These are phyloP conservation scores for Citrullus colocynthis DNA, from an alignment of 306 rosid species.

Conservation along the genomic window DNA sequence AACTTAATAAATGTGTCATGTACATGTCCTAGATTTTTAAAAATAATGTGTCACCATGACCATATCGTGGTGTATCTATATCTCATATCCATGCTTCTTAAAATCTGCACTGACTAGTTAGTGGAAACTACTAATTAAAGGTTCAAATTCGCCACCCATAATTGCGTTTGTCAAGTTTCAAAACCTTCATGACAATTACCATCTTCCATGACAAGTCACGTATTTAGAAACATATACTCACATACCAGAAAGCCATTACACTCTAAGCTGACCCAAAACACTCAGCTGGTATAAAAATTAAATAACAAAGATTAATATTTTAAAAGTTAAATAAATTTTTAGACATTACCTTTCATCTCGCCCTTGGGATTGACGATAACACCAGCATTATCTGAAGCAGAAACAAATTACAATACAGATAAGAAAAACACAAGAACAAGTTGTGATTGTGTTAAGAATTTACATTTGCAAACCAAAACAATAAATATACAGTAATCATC, in stretches of 20 bases:
- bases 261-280: conserved; percentile 21
- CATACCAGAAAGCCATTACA: conserved; percentile 16
- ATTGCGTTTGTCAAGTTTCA: neutral
- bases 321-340: neutral
- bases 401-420: neutral
- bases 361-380: conserved; percentile 88
- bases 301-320: neutral
- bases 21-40: too few relatives aligned
- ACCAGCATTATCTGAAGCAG: conserved; percentile 61
- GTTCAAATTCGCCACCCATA: neutral
- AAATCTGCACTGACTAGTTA: too few relatives aligned
- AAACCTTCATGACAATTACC: neutral
- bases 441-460: neutral
- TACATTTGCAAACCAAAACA: neutral
- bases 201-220: neutral
- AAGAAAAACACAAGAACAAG: neutral
- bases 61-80: too few relatives aligned
- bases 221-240: neutral
- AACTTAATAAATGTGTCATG: too few relatives aligned
- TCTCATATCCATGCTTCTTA: too few relatives aligned
- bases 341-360: conserved; percentile 63
- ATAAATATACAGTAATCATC: neutral
- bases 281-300: neutral
- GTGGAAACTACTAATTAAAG: neutral
- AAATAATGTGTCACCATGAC: too few relatives aligned